Evolutionary conservation across 495 filamentous ascomycete species (phyloP).

Genomic region (Aspergillus sclerotiicarbonarius): DNA sequence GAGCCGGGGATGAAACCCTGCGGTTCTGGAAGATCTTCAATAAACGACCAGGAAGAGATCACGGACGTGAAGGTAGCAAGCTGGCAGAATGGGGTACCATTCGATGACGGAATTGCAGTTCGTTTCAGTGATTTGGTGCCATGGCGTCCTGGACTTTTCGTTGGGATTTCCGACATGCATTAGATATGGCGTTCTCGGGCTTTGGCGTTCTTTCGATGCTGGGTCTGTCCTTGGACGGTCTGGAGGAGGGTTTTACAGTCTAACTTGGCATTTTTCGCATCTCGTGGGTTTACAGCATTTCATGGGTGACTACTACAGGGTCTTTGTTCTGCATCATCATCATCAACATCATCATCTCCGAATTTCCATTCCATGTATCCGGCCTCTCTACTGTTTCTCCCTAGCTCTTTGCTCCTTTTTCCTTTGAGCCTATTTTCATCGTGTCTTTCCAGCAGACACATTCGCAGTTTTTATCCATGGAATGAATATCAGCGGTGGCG

Average conservation of each 20-base stretch:
- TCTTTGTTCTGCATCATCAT: slow-evolving; percentile 2
- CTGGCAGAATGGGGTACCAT: slow-evolving; percentile 71
- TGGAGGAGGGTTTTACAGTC: slow-evolving; percentile 24
- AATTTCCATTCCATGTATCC: slow-evolving; percentile 23
- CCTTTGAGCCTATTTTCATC: slow-evolving; percentile 5
- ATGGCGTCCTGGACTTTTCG: slow-evolving; percentile 12
- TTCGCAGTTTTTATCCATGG: slow-evolving; percentile 18
- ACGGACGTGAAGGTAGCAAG: slow-evolving; percentile 52
- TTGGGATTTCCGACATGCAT: slow-evolving; percentile 33
- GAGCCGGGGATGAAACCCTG: slow-evolving; percentile 93
- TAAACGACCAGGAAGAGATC: slow-evolving; percentile 56
- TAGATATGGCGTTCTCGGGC: slow-evolving; percentile 36
- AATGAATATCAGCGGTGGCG: slow-evolving; percentile 36
- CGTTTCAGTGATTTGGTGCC: slow-evolving; percentile 14
- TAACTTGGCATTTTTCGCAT: slow-evolving; percentile 39
- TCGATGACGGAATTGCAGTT: slow-evolving; percentile 43
- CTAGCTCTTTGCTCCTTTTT: slow-evolving; percentile 8
- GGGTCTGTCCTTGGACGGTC: slow-evolving; percentile 28
- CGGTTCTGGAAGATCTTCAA: slow-evolving; percentile 96
- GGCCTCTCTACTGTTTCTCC: slow-evolving; percentile 17
- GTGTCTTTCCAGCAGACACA: slow-evolving; percentile 2
- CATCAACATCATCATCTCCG: slow-evolving; percentile 8
- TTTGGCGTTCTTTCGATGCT: slow-evolving; percentile 30
- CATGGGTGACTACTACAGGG: slow-evolving; percentile 17
- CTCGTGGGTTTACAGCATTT: slow-evolving; percentile 30